phyloP scores from a whole-genome alignment of 164 flowering plant species.

The Tetrastigma voinierianum region DNA sequence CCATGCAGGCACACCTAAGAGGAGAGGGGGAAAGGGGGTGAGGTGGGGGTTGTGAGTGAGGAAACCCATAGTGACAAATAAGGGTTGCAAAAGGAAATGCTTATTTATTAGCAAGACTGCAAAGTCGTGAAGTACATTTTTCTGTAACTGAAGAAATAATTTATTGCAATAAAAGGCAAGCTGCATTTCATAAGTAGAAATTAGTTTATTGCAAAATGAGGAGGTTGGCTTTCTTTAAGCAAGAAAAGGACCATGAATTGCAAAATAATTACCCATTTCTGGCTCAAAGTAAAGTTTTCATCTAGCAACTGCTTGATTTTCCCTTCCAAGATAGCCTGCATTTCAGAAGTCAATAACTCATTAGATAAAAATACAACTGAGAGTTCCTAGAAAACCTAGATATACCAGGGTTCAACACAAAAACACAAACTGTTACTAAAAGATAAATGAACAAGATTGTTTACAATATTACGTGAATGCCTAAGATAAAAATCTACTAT shows the following conservation, averaged over 20 bases:
- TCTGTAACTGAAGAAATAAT: too few species aligned
- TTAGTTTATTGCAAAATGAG: neutral
- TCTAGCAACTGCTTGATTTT: constrained; percentile 20
- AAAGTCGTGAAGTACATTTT: too few species aligned
- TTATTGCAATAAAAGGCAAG: too few species aligned
- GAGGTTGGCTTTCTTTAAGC: neutral
- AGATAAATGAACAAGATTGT: neutral
- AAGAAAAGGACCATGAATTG: neutral
- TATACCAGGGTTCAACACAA: neutral
- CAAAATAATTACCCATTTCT: constrained; percentile 24
- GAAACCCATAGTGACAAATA: too few species aligned
- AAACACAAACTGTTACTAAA: neutral
- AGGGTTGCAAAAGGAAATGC: too few species aligned
- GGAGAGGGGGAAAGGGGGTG: too few species aligned
- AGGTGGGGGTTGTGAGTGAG: too few species aligned
- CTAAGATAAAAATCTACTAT: neutral
- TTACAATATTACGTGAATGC: neutral
- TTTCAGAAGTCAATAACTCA: neutral
- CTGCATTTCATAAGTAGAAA: too few species aligned
- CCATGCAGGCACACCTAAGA: too few species aligned
- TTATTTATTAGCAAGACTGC: too few species aligned
- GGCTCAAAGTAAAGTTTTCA: constrained; percentile 17
- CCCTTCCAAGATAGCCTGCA: constrained; percentile 36
- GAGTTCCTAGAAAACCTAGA: neutral
- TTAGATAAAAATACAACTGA: neutral